phyloP scores from a whole-genome alignment of 257 asterid genomes.

The Solanum gracilifrons region DNA sequence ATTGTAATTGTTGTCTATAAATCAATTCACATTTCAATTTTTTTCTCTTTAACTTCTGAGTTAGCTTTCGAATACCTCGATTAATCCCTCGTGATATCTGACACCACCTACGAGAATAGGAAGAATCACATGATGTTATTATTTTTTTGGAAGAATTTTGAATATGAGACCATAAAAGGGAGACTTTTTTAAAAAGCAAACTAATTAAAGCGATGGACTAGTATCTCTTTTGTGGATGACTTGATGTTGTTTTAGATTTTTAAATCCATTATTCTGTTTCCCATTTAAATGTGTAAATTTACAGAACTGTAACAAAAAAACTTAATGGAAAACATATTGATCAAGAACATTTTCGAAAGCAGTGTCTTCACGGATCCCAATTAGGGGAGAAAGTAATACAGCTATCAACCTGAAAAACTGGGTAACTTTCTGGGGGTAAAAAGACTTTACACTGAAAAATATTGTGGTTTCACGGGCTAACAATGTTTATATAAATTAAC shows the following conservation, averaged over 20 bases:
- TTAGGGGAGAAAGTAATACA: background rate
- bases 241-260: background rate
- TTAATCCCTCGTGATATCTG: too few species aligned
- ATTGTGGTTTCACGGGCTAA: background rate
- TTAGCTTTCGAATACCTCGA: too few species aligned
- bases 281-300: background rate
- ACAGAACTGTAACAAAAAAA: background rate
- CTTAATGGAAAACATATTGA: background rate
- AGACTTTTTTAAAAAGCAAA: background rate
- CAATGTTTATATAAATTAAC: background rate
- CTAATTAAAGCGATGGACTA: background rate
- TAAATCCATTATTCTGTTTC: background rate
- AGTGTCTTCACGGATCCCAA: background rate
- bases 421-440: background rate
- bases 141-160: background rate
- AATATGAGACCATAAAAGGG: background rate
- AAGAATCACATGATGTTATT: too few species aligned
- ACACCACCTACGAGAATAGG: background rate
- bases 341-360: background rate
- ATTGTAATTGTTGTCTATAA: too few species aligned
- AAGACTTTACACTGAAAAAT: background rate
- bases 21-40: too few species aligned
- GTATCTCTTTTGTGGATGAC: background rate
- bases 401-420: background rate
- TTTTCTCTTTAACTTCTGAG: too few species aligned